phyloP scores from a whole-genome alignment of 805 yeast genomes.

The Cyberlindnera japonica region DNA sequence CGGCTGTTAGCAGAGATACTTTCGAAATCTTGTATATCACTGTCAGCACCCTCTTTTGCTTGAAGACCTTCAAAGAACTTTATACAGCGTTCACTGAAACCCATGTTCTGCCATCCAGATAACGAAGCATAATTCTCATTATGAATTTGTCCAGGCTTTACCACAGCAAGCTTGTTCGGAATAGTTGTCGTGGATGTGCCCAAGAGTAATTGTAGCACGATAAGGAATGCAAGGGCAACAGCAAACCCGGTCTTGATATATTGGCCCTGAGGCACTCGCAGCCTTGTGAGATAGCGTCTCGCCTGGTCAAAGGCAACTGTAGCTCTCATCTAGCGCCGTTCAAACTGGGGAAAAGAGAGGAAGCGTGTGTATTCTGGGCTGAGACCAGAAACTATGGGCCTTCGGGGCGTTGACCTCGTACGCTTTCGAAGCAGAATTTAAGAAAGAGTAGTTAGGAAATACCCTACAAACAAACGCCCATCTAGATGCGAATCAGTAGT shows the following conservation, averaged over 20 bases:
- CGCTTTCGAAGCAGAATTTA: too few species aligned
- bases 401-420: too few species aligned
- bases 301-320: slow-evolving; percentile 3
- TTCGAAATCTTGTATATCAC: slow-evolving; percentile 7
- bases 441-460: too few species aligned
- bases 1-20: background rate
- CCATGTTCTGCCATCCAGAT: background rate
- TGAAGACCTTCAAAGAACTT: slow-evolving; percentile 11
- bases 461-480: too few species aligned
- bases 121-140: slow-evolving; percentile 10
- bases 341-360: background rate
- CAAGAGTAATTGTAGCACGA: slow-evolving; percentile 4
- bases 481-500: too few species aligned
- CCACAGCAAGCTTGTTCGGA: slow-evolving; percentile 5
- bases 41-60: background rate
- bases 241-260: slow-evolving; percentile 6
- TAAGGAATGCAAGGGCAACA: slow-evolving; percentile 3
- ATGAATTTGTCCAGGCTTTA: slow-evolving; percentile 11
- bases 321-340: slow-evolving; percentile 2
- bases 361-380: too few species aligned
- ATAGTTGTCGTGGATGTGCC: background rate
- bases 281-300: slow-evolving; percentile 8
- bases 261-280: slow-evolving; percentile 7
- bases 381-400: too few species aligned
- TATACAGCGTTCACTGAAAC: slow-evolving; percentile 10